Percentiles rank a stretch among this genome's conserved stretches.
Conservation (phyloP, 768 basidiomycete species). For the Agaricus subrufescens region DNA sequence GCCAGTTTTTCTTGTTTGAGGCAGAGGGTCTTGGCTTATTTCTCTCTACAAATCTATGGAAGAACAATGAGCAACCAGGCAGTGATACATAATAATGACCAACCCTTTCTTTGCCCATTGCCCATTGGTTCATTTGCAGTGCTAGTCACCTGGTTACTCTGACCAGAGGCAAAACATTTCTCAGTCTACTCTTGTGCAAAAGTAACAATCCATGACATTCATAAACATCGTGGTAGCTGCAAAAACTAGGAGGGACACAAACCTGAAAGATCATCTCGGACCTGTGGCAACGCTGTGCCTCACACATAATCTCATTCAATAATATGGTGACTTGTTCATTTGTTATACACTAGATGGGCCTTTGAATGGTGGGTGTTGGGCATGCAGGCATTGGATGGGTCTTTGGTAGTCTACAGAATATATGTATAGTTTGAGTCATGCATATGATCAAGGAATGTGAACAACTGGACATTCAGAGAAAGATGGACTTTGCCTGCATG, state of each 20-base stretch:
- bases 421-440: background rate
- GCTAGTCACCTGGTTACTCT: conserved; percentile 68
- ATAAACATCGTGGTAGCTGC: background rate
- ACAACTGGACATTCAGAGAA: conserved; percentile 68
- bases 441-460: background rate
- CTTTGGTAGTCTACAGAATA: conserved; percentile 44
- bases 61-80: background rate
- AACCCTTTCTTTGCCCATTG: conserved; percentile 64
- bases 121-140: conserved; percentile 71
- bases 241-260: conserved; percentile 13
- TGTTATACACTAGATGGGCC: conserved; percentile 55
- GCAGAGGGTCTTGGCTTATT: conserved; percentile 53
- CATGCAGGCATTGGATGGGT: conserved; percentile 74
- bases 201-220: conserved; percentile 48
- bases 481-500: conserved; percentile 57
- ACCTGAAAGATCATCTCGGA: conserved; percentile 81
- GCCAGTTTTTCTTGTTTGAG: conserved; percentile 45
- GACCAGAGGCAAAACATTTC: conserved; percentile 48
- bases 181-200: conserved; percentile 69
- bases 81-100: conserved; percentile 13
- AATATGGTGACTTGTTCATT: conserved; percentile 55
- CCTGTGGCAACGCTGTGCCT: conserved; percentile 62
- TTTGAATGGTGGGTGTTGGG: conserved; percentile 65
- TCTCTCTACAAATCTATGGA: conserved; percentile 45
- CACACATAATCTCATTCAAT: conserved; percentile 53